Base-by-base conservation (phyloP, 129 eudicot genomes). In the Flaveria sonorensis region DNA sequence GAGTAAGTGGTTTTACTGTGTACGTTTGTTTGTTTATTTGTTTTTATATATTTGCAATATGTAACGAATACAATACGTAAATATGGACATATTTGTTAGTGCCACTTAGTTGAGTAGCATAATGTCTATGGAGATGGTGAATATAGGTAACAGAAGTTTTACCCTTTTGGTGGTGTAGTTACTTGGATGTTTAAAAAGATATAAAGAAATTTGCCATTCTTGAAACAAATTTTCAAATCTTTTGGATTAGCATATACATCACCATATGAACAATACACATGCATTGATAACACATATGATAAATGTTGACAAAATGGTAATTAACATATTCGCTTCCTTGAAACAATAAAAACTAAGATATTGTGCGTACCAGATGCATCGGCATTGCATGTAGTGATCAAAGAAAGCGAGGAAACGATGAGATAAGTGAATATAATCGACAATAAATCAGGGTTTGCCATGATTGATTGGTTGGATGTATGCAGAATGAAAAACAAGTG, bases 371-470 rank as follows among this genome's bases (percentile, higher is more conserved):
- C 61, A 9, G 72, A 7, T 42, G 46, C 61, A 11, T 55, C 74
- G 5, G 76, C 86, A 18, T 56, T 73, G 77, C 83, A 78, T 59
- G 79, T 39, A 32, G 7, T 15, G 83, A 79, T 24, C 20, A 78
- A 56, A 50, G 70, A 77, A 67, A 64, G 68, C 36, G 60, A 83
- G 9, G 77, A 83, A 67, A 74, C 46, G 13, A 78, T 10, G 55
- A 75, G 60, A 60, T 39, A 18, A 16, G 60, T 16, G 23, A 52
- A 52, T 52, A 52, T 6, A 40, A 78, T 68, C 50, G 70, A 78
- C 50, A 50, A 56, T 7, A 50, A 40, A 68, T 68, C 43, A 47
- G 60, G 68, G 77, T 74, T 78, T 53, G 68, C 30, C 83, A 78
- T 83, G 56, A 61, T 52, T 39, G 56, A 15, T 45, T 45, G 50